Percentiles rank a stretch among this genome's conserved stretches.
Conservation (phyloP, 2,329 filamentous ascomycete species). For the Drechslerella coelobrocha region DNA sequence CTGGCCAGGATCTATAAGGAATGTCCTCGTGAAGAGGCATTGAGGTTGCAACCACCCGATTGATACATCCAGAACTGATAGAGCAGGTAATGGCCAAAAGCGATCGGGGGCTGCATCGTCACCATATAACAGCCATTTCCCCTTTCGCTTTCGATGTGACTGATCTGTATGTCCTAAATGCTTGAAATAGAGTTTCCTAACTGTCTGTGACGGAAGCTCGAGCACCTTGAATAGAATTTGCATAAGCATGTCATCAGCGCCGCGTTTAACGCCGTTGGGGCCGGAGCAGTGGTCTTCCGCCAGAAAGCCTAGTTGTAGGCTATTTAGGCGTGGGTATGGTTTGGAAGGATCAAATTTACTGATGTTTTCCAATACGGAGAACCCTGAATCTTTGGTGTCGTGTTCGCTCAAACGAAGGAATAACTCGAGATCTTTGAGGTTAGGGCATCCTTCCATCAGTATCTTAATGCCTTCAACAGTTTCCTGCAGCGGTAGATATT, state of each 20-base stretch:
- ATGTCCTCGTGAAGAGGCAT: no score
- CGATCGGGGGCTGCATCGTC: no score
- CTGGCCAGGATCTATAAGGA: no score
- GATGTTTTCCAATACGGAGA: neutral
- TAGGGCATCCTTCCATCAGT: slow-evolving; percentile 9
- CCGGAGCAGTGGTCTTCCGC: neutral
- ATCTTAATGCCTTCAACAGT: slow-evolving; percentile 1
- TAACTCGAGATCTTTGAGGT: slow-evolving; percentile 16
- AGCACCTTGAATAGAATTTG: neutral
- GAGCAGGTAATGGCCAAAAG: neutral
- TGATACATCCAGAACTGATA: neutral
- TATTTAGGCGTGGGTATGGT: neutral
- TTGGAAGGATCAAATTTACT: neutral
- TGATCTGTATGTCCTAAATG: neutral
- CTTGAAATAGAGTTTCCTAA: neutral
- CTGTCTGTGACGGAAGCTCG: neutral
- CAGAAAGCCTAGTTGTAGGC: neutral
- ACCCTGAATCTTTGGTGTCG: no score
- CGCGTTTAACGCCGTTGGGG: neutral
- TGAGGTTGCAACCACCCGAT: no score
- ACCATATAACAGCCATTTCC: neutral
- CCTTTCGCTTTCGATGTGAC: neutral
- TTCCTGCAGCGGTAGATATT: no score
- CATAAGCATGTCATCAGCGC: neutral
- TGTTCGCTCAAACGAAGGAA: no score